Evolutionary conservation across 345 rosid genomes (phyloP).

Genomic region (Cardiospermum halicacabum): DNA sequence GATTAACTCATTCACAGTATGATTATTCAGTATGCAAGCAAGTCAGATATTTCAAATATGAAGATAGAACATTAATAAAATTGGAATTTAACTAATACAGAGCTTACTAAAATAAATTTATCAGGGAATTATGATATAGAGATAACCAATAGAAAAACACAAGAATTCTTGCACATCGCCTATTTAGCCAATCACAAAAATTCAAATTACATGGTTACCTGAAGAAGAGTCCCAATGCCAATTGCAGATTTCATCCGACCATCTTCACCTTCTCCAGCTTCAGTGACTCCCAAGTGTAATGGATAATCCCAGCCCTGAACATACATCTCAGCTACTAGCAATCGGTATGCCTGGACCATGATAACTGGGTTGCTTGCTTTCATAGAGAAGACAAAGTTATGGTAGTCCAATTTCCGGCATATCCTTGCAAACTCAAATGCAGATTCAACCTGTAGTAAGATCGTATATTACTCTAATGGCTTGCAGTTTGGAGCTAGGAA

Average conservation of each 20-base stretch:
- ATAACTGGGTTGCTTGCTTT: conserved; percentile 98
- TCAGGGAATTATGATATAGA: neutral
- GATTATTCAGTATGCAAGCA: neutral
- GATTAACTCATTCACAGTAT: neutral
- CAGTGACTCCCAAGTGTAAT: conserved; percentile 94
- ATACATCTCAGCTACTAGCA: conserved; percentile 94
- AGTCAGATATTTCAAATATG: neutral
- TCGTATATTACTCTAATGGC: conserved; percentile 18
- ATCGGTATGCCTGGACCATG: conserved; percentile 98
- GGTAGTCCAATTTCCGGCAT: conserved; percentile 88
- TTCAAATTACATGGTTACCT: conserved; percentile 39
- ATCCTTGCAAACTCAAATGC: conserved; percentile 98
- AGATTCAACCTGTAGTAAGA: conserved; percentile 78
- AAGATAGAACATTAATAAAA: neutral
- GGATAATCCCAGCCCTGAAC: conserved; percentile 98
- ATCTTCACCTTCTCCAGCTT: conserved; percentile 99
- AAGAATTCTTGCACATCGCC: neutral
- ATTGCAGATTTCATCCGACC: conserved; percentile 99
- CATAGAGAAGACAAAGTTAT: conserved; percentile 97
- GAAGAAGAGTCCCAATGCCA: conserved; percentile 95
- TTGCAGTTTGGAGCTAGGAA: conserved; percentile 12
- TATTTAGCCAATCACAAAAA: neutral
- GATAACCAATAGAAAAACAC: neutral
- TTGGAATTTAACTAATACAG: neutral
- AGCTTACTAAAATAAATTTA: neutral